Evolutionary conservation across 2,329 filamentous ascomycete genomes (phyloP).

Genomic region (Thelonectria blattea): DNA sequence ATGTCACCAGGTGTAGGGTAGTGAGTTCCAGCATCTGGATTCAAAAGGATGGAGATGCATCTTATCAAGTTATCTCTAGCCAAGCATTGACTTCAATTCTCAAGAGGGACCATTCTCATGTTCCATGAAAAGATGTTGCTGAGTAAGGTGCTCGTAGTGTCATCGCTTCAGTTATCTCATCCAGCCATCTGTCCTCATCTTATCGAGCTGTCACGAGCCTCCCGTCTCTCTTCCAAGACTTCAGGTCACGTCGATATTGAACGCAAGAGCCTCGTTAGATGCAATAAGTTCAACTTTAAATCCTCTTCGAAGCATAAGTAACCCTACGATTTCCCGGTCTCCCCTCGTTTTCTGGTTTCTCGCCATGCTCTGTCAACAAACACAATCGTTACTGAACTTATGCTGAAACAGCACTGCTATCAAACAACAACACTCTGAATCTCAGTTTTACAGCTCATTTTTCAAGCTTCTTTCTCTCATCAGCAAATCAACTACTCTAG

Average conservation of each 20-base stretch:
- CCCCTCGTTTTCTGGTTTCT: background rate
- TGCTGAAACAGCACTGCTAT: background rate
- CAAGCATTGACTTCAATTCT: no score
- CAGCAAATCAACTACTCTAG: background rate
- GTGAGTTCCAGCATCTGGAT: background rate
- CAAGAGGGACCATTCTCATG: no score
- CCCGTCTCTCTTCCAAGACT: no score
- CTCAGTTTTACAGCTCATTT: background rate
- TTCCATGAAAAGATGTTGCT: no score
- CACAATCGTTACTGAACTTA: background rate
- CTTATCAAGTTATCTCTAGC: background rate
- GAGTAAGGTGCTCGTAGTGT: no score
- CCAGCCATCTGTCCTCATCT: no score
- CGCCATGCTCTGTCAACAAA: background rate
- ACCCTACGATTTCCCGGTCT: background rate
- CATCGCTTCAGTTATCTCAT: no score
- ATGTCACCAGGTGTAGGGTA: background rate
- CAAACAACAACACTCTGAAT: background rate
- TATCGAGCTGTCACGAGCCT: no score
- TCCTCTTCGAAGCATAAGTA: background rate
- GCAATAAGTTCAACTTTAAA: no score
- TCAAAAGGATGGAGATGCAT: background rate
- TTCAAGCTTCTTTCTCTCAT: background rate
- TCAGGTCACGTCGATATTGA: no score
- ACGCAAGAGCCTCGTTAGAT: no score